Evolutionary conservation across 1,139 yeast species (phyloP).

Genomic region (Pichia sp.): DNA sequence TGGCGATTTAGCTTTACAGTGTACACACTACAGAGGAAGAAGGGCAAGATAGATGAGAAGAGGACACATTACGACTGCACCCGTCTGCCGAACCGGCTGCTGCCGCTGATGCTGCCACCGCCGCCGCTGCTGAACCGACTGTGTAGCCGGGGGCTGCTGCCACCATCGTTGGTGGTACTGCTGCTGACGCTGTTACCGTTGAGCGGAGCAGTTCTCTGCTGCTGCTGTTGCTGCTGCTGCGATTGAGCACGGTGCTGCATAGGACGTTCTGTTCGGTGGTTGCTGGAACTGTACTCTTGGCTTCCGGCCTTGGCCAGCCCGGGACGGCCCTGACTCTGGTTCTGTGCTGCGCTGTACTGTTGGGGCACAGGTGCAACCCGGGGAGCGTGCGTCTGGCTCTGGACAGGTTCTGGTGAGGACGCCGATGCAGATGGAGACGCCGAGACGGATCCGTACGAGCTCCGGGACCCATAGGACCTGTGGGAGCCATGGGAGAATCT

Average conservation of each 20-base stretch:
- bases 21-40: not conserved
- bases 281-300: not conserved
- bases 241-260: slow-evolving; percentile 1
- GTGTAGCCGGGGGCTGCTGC: slow-evolving; percentile 3
- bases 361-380: not conserved
- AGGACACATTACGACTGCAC: not conserved
- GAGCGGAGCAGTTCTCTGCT: slow-evolving; percentile 1
- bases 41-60: not conserved
- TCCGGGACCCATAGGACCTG: not conserved
- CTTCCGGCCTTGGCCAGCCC: not conserved
- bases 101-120: not conserved
- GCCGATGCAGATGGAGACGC: not conserved
- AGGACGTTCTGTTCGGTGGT: not conserved
- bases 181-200: slow-evolving; percentile 5
- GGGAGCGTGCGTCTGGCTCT: not conserved
- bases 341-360: not conserved
- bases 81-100: slow-evolving; percentile 13
- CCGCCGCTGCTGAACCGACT: slow-evolving; percentile 8
- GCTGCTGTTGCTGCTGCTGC: slow-evolving; percentile 5
- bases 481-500: not conserved
- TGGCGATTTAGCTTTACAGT: no score
- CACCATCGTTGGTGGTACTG: not conserved
- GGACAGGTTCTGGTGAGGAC: not conserved
- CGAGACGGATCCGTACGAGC: not conserved
- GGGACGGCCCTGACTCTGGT: not conserved